Evolutionary conservation across 2,329 filamentous ascomycete species (phyloP), one percentile per base, ranked within the genome.

Genomic region (Scedosporium aurantiacum): DNA sequence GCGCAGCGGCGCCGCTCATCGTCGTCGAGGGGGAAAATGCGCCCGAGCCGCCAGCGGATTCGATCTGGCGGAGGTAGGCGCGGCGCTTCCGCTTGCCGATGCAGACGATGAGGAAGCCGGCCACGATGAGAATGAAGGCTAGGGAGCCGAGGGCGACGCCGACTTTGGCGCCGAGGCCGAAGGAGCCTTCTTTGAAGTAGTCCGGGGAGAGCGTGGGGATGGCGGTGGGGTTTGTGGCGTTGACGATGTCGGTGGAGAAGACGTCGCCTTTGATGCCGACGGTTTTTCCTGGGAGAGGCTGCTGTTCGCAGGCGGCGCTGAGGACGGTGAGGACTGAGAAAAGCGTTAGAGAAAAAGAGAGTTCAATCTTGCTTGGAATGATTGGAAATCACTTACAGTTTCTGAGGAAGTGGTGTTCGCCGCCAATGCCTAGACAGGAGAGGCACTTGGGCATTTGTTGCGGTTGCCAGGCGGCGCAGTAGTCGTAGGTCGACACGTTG

Each of bases 71-170:
- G 1, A 87, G 71, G 65, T 78, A 82, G 0, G 78, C 75, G 21
- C 78, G 76, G 58, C 84, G 76, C 12, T 79, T 75, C 8, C 82
- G 79, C 63, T 79, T 83, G 2, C 84, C 84, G 43, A 77, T 78
- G 69, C 79, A 79, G 18, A 87, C 75, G 60, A 87, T 76, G 61
- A 73, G 75, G 67, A 77, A 81, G 8, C 84, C 84, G 7, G 73
- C 65, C 1, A 80, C 12, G 6, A 73, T 68, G 2, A 87, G 73
- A 3, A 84, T 16, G 0, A 81, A 60, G 5, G 77, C 73, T 0
- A 86, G 65, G 0, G 74, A 78, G 4, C 78, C 83, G 23, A 82
- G 74, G 14, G 78, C 81, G 59, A 87, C 81, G 64, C 83, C 84
- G 0, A 85, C 82, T 61, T 83, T 82, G 12, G 76, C 80, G 4